Percentiles rank a stretch among this genome's conserved stretches.
Conservation (phyloP, 1,139 yeast genomes). For the Blastobotrys ciferrii region DNA sequence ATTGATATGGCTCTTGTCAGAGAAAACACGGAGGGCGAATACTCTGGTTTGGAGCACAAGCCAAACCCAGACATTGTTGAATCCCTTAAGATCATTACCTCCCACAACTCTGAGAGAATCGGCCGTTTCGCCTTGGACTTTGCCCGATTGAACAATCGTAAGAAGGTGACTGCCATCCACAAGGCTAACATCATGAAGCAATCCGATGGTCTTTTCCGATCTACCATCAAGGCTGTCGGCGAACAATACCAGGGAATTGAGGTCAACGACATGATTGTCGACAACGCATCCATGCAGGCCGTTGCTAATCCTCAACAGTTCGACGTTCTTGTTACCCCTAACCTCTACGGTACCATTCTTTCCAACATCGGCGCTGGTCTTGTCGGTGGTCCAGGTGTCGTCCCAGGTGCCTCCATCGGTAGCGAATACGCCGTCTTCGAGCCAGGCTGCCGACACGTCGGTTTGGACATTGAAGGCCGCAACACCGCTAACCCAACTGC, state of each 20-base stretch:
- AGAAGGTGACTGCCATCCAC: slow-evolving; percentile 93
- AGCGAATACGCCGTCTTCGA: slow-evolving; percentile 97
- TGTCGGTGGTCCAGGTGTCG: slow-evolving; percentile 98
- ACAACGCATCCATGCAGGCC: slow-evolving; percentile 99
- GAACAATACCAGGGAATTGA: slow-evolving; percentile 82
- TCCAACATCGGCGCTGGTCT: slow-evolving; percentile 98
- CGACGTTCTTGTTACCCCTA: slow-evolving; percentile 96
- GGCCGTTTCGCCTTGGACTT: slow-evolving; percentile 97
- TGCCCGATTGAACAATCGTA: slow-evolving; percentile 88
- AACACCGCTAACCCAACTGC: slow-evolving; percentile 98
- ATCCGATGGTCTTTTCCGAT: slow-evolving; percentile 97
- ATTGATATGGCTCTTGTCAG: slow-evolving; percentile 93
- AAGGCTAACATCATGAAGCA: slow-evolving; percentile 99
- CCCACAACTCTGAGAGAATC: slow-evolving; percentile 92
- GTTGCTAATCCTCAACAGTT: slow-evolving; percentile 97
- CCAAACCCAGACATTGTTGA: slow-evolving; percentile 98
- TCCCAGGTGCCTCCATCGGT: slow-evolving; percentile 98
- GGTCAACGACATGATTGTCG: slow-evolving; percentile 92
- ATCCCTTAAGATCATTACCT: slow-evolving; percentile 91
- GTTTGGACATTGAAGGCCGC: slow-evolving; percentile 91
- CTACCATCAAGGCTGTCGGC: slow-evolving; percentile 89
- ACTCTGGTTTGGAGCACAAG: slow-evolving; percentile 97
- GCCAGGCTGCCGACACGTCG: slow-evolving; percentile 99
- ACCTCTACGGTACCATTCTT: slow-evolving; percentile 94
- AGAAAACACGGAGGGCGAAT: slow-evolving; percentile 98